A percentile compares a stretch with the other conserved stretches of the same genome.
Evolutionary conservation across 1,284 basidiomycete species (phyloP).

Genomic region (Ceratobasidium sp.): DNA sequence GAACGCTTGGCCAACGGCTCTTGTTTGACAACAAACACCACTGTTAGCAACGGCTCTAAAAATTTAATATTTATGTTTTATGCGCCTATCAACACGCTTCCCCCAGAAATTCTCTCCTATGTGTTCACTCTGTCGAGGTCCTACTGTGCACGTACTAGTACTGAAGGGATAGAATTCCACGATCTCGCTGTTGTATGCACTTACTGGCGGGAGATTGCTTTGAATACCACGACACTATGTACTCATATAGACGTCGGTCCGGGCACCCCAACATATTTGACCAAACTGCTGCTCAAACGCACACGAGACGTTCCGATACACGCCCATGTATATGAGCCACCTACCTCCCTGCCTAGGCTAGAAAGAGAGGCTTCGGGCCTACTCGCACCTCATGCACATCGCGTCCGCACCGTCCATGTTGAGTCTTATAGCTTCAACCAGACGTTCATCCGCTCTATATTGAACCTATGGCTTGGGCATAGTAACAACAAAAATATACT

Average conservation of each 20-base stretch:
- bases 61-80: no score
- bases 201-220: neutral
- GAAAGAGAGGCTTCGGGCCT: neutral
- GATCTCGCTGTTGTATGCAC: neutral
- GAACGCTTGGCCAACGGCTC: no score
- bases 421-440: no score
- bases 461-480: no score
- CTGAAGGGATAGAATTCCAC: neutral
- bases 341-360: neutral
- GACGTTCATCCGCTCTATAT: no score
- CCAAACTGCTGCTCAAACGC: neutral
- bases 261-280: neutral
- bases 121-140: neutral
- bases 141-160: no score
- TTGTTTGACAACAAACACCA: no score
- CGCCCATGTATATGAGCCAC: neutral
- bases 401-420: neutral
- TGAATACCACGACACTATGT: neutral
- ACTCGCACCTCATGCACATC: neutral
- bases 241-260: constrained; percentile 8
- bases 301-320: constrained; percentile 1
- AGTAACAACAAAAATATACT: no score
- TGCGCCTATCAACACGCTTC: neutral
- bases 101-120: neutral
- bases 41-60: no score